phyloP scores from a whole-genome alignment of 352 stramenopile species.

The Phytophthora vignae region DNA sequence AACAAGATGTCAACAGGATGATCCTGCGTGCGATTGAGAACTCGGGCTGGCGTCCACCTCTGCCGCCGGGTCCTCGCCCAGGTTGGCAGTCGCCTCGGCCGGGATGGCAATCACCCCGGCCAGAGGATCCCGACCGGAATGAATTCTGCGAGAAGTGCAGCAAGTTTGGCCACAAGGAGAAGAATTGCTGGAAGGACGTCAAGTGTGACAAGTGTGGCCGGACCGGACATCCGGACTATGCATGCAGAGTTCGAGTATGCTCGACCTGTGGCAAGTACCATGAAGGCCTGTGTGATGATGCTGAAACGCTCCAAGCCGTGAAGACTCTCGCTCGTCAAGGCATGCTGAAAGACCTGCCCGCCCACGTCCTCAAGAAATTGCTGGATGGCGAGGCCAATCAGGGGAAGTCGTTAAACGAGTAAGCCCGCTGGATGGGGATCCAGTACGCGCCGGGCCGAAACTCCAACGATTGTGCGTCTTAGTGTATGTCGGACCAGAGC shows the following conservation, averaged over 20 bases:
- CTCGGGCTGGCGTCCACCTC: background rate
- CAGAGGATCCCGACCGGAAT: background rate
- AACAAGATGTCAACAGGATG: background rate
- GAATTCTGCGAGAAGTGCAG: constrained; percentile 3
- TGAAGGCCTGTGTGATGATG: background rate
- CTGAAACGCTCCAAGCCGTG: background rate
- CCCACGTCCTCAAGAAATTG: background rate
- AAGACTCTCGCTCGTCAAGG: background rate
- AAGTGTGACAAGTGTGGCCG: background rate
- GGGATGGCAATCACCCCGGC: background rate
- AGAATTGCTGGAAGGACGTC: constrained; percentile 4
- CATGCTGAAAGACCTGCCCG: background rate
- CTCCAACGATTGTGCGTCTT: constrained; percentile 19
- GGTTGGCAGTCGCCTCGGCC: background rate
- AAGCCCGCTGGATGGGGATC: constrained; percentile 22
- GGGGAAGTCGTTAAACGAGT: constrained; percentile 26
- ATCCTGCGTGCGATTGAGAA: background rate
- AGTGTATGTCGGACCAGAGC: constrained; percentile 21
- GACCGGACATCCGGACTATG: background rate
- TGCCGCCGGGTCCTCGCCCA: background rate
- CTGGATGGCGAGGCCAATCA: background rate
- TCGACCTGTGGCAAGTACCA: background rate
- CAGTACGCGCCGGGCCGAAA: constrained; percentile 16
- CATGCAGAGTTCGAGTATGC: background rate
- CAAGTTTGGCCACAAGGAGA: background rate